Evolutionary conservation across 2,329 filamentous ascomycete species (phyloP).

Genomic region (Leptographium radiaticola): DNA sequence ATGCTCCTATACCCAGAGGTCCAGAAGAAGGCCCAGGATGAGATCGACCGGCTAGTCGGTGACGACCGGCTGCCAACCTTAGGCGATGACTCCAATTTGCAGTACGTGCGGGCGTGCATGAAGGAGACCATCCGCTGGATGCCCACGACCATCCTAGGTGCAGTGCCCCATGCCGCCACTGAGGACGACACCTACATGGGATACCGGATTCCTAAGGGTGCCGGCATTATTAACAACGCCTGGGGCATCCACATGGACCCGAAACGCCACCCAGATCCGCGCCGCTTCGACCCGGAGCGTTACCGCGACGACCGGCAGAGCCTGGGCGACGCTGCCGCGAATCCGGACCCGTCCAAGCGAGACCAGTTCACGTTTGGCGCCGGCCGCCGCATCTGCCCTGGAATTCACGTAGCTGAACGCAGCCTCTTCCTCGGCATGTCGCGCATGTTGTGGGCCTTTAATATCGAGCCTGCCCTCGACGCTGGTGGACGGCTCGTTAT

Average conservation of each 20-base stretch:
- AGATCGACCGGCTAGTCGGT: conserved; percentile 28
- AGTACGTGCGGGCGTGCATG: conserved; percentile 27
- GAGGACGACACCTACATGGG: conserved; percentile 29
- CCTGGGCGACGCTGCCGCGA: conserved; percentile 15
- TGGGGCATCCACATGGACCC: conserved; percentile 34
- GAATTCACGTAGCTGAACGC: conserved; percentile 35
- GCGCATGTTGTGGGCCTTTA: neutral
- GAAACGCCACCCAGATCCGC: conserved; percentile 24
- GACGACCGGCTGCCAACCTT: conserved; percentile 22
- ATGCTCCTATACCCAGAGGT: conserved; percentile 29
- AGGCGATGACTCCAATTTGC: conserved; percentile 24
- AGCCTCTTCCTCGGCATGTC: neutral
- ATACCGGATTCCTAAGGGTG: conserved; percentile 30
- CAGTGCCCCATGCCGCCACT: conserved; percentile 27
- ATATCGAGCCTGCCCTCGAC: conserved; percentile 10
- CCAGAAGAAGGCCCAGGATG: conserved; percentile 23
- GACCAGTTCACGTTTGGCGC: conserved; percentile 43
- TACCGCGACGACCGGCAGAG: conserved; percentile 18
- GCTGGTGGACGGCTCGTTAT: conserved; percentile 19
- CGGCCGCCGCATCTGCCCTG: conserved; percentile 43
- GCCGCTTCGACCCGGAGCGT: conserved; percentile 28
- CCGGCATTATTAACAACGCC: conserved; percentile 27
- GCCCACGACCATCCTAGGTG: conserved; percentile 24
- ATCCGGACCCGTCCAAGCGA: conserved; percentile 22
- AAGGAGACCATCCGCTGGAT: conserved; percentile 33